phyloP scores from a whole-genome alignment of 2,329 filamentous ascomycete species.

The Capronia americana region DNA sequence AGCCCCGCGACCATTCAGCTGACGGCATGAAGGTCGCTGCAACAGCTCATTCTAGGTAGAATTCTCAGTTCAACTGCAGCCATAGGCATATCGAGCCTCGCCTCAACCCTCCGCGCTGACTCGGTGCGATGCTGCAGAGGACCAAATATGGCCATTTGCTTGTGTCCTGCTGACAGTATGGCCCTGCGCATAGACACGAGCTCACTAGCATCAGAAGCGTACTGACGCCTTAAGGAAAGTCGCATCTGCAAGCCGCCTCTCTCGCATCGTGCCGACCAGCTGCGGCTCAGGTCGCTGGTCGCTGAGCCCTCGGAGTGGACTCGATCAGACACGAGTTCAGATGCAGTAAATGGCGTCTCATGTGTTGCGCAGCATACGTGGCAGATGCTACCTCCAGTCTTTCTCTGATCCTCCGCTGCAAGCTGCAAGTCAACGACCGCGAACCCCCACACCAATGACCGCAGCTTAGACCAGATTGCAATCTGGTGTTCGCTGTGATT shows the following conservation, averaged over 20 bases:
- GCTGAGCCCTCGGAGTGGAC: conserved; percentile 5
- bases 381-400: conserved; percentile 30
- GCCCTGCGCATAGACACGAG: conserved; percentile 19
- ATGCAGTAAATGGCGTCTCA: conserved; percentile 17
- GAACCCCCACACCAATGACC: conserved; percentile 28
- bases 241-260: conserved; percentile 30
- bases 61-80: conserved; percentile 8
- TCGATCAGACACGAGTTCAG: conserved; percentile 14
- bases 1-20: conserved; percentile 15
- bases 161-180: conserved; percentile 29
- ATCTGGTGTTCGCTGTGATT: conserved; percentile 23
- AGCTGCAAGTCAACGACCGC: conserved; percentile 26
- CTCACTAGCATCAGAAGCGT: conserved; percentile 11
- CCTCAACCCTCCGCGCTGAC: conserved; percentile 14
- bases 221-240: conserved; percentile 14
- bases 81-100: conserved; percentile 13
- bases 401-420: conserved; percentile 24
- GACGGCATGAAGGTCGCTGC: conserved; percentile 21
- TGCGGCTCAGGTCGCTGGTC: conserved; percentile 22
- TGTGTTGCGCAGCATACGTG: conserved; percentile 28
- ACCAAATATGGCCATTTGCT: conserved; percentile 20
- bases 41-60: conserved; percentile 13
- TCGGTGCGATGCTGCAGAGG: conserved; percentile 21
- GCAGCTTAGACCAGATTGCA: conserved; percentile 28
- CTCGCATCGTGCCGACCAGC: conserved; percentile 35